phyloP scores from a whole-genome alignment of 139 green algal genomes.

The Parachlorella kessleri region DNA sequence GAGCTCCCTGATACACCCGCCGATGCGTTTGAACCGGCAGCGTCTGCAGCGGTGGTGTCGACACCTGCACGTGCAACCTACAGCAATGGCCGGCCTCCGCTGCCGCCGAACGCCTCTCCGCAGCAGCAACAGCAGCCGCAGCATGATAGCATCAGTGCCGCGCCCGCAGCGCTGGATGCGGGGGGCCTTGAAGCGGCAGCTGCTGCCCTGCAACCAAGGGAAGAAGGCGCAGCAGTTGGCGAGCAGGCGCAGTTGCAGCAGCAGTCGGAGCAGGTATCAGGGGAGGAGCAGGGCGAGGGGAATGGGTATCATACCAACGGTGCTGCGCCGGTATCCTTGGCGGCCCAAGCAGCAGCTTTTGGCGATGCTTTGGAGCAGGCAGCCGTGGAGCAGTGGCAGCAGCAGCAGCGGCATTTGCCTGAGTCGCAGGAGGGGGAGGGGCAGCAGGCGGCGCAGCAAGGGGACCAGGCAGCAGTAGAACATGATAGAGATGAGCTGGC shows the following conservation, averaged over 20 bases:
- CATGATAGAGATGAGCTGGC: too few relatives aligned
- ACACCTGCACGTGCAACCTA: too few relatives aligned
- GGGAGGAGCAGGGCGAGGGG: too few relatives aligned
- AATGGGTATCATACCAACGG: too few relatives aligned
- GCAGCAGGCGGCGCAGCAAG: not conserved
- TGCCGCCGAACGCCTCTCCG: not conserved
- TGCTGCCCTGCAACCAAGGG: too few relatives aligned
- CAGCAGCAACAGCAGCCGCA: constrained; percentile 4
- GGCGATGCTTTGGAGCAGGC: not conserved
- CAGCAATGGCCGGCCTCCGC: too few relatives aligned
- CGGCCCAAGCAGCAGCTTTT: not conserved
- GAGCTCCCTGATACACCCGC: constrained; percentile 25
- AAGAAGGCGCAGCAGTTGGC: too few relatives aligned
- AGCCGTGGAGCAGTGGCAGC: not conserved
- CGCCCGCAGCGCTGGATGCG: not conserved
- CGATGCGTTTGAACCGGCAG: too few relatives aligned
- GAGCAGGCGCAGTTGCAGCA: too few relatives aligned
- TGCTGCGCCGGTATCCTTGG: not conserved
- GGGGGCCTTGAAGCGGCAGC: not conserved
- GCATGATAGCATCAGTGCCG: not conserved
- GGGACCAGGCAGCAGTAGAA: not conserved
- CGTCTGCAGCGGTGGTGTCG: too few relatives aligned
- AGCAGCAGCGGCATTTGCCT: not conserved
- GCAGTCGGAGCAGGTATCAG: too few relatives aligned
- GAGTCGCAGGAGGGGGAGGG: not conserved